Evolutionary conservation across 78 protist species (phyloP).

Genomic region (Protostelium mycophagum): DNA sequence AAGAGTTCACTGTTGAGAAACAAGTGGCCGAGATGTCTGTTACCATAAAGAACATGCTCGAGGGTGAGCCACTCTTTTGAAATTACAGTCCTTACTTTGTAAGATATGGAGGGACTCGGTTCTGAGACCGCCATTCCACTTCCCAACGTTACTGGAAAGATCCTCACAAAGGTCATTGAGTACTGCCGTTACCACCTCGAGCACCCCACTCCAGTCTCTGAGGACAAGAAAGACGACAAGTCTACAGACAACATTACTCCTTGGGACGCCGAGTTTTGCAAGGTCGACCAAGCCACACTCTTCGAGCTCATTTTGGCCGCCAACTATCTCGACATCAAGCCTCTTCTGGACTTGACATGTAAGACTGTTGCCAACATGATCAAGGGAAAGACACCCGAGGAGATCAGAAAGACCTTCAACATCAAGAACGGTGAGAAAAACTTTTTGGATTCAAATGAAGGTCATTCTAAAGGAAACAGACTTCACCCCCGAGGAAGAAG

Average conservation of each 20-base stretch:
- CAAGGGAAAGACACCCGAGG: slow-evolving; percentile 91
- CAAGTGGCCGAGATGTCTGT: slow-evolving; percentile 56
- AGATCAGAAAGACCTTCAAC: slow-evolving; percentile 89
- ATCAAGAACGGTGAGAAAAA: slow-evolving; percentile 55
- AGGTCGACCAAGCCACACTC: slow-evolving; percentile 80
- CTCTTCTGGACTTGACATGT: slow-evolving; percentile 85
- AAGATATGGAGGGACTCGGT: slow-evolving; percentile 21
- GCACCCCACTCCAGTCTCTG: slow-evolving; percentile 60
- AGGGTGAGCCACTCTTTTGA: slow-evolving; percentile 14
- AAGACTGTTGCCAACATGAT: slow-evolving; percentile 95
- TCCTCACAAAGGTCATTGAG: slow-evolving; percentile 74
- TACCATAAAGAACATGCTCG: slow-evolving; percentile 71
- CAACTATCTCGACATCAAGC: slow-evolving; percentile 93
- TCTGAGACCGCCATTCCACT: slow-evolving; percentile 76
- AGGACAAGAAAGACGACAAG: slow-evolving; percentile 47
- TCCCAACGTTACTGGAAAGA: slow-evolving; percentile 77
- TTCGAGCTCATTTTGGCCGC: slow-evolving; percentile 91
- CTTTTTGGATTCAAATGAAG: slow-evolving; percentile 76
- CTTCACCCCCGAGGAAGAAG: slow-evolving; percentile 97
- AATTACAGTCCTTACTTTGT: background rate
- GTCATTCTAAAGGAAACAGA: too few species aligned
- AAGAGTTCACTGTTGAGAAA: slow-evolving; percentile 29
- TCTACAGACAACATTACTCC: slow-evolving; percentile 65
- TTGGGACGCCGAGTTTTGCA: slow-evolving; percentile 72
- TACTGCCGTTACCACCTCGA: slow-evolving; percentile 75